A percentile compares a stretch with the other conserved stretches of the same genome.
phyloP scores from a whole-genome alignment of 2,329 filamentous ascomycete species.

The Fusarium foetens region DNA sequence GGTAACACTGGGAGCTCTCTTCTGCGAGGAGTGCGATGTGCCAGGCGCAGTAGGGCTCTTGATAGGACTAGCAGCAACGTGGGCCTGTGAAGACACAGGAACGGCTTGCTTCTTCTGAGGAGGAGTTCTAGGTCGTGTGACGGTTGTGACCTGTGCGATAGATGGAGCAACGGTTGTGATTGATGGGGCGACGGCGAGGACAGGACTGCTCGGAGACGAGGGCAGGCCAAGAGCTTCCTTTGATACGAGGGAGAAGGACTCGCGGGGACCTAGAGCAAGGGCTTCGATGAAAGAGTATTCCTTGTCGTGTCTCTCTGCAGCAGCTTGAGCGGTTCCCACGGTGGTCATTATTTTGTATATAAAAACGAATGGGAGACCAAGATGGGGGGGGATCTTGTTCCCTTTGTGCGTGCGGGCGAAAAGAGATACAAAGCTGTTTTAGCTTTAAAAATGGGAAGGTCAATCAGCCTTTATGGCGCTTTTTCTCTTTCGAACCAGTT shows the following conservation, averaged over 20 bases:
- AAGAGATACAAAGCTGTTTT: background rate
- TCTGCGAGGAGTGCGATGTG: background rate
- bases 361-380: background rate
- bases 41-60: background rate
- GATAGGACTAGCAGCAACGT: conserved; percentile 2
- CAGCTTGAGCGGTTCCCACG: conserved; percentile 25
- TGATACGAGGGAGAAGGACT: conserved; percentile 43
- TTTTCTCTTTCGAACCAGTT: background rate
- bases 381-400: conserved; percentile 17
- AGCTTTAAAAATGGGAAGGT: conserved; percentile 19
- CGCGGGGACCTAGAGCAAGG: conserved; percentile 42
- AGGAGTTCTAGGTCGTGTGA: conserved; percentile 23
- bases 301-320: conserved; percentile 39
- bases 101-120: conserved; percentile 2
- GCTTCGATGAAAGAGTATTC: conserved; percentile 49
- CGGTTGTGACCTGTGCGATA: background rate
- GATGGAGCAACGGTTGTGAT: background rate
- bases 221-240: conserved; percentile 43
- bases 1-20: background rate
- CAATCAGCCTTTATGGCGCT: conserved; percentile 44
- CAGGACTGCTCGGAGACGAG: conserved; percentile 19
- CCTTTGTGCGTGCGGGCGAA: background rate
- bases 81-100: conserved; percentile 7
- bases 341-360: conserved; percentile 40
- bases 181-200: background rate